These are phyloP conservation scores for Quercus gilva DNA, from an alignment of 306 rosid genomes.

Conservation along the genomic window DNA sequence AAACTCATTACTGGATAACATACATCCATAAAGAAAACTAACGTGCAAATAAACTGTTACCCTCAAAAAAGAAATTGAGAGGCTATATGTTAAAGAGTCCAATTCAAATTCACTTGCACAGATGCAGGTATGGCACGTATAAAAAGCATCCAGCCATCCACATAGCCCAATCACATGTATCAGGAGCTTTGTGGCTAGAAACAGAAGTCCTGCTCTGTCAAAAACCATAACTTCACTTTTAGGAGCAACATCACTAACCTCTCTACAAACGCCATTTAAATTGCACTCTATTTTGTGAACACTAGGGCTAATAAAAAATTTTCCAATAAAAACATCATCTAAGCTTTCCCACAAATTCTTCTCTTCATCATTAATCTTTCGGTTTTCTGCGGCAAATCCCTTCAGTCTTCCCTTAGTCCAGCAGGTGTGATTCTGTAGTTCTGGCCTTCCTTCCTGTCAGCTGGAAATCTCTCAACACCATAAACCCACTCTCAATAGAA, in stretches of 20 bases:
- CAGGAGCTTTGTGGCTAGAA: neutral
- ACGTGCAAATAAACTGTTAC: neutral
- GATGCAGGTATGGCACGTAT: neutral
- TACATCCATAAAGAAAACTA: neutral
- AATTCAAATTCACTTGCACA: neutral
- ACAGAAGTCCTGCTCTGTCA: neutral
- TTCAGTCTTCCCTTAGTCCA: too few relatives aligned
- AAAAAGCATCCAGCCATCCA: neutral
- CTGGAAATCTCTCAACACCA: too few relatives aligned
- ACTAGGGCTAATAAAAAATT: neutral
- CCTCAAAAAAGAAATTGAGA: neutral
- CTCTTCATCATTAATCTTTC: neutral
- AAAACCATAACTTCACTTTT: neutral
- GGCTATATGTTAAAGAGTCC: neutral
- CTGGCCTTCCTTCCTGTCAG: too few relatives aligned
- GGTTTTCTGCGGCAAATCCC: neutral
- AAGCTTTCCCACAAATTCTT: neutral
- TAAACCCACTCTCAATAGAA: too few relatives aligned
- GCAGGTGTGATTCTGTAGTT: too few relatives aligned
- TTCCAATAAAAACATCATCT: neutral
- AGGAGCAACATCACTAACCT: neutral
- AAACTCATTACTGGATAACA: neutral
- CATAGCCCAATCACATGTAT: neutral
- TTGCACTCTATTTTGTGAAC: neutral
- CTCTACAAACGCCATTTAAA: neutral